phyloP scores from a whole-genome alignment of 306 rosid genomes.

The Luffa acutangula region DNA sequence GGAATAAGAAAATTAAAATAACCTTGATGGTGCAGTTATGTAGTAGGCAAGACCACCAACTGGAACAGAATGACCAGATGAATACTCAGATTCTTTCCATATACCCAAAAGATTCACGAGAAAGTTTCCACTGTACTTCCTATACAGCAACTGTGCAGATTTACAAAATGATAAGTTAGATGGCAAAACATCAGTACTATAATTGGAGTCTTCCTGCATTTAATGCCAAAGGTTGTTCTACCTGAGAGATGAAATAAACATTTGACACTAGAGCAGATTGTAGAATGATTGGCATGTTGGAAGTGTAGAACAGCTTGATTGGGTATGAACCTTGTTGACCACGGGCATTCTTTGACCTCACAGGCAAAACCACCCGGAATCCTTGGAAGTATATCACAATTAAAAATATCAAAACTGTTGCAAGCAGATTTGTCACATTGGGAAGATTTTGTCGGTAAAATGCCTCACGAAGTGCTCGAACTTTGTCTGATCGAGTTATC shows the following conservation, averaged over 20 bases:
- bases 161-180: neutral
- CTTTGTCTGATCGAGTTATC: conserved; percentile 79
- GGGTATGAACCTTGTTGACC: conserved; percentile 97
- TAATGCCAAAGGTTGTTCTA: conserved; percentile 17
- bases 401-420: conserved; percentile 73
- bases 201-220: neutral
- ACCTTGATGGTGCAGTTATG: conserved; percentile 92
- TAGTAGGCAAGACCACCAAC: conserved; percentile 94
- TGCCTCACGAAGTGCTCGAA: conserved; percentile 84
- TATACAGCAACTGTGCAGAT: conserved; percentile 56
- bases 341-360: conserved; percentile 90
- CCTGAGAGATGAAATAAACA: conserved; percentile 95
- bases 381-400: conserved; percentile 95
- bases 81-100: conserved; percentile 95
- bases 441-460: conserved; percentile 95
- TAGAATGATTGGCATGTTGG: conserved; percentile 96
- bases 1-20: neutral
- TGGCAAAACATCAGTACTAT: neutral
- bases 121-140: conserved; percentile 77
- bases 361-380: conserved; percentile 91
- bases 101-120: conserved; percentile 79
- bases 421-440: conserved; percentile 82
- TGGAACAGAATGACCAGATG: conserved; percentile 76
- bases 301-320: conserved; percentile 86
- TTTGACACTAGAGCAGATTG: conserved; percentile 93